Conservation (phyloP, 2,329 filamentous ascomycete species). For the Xylariaceae sp. region DNA sequence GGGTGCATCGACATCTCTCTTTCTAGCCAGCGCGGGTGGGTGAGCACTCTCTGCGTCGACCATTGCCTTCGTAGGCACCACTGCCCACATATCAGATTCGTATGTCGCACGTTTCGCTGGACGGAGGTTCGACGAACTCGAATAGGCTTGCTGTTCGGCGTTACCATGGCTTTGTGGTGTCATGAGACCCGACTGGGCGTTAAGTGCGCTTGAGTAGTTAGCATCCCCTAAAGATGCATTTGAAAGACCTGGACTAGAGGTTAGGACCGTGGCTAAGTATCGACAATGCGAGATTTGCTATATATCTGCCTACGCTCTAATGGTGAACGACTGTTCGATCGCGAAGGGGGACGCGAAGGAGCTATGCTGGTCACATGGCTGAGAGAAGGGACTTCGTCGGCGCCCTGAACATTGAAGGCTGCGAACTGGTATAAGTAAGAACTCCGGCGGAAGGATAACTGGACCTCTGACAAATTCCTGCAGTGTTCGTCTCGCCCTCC, state of each 20-base stretch:
- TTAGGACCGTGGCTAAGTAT: slow-evolving; percentile 23
- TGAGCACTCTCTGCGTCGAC: slow-evolving; percentile 33
- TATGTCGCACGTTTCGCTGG: slow-evolving; percentile 54
- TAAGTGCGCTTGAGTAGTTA: slow-evolving; percentile 52
- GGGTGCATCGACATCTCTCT: slow-evolving; percentile 40
- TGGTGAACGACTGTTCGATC: slow-evolving; percentile 53
- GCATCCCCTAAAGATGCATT: slow-evolving; percentile 45
- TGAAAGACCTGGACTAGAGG: slow-evolving; percentile 31
- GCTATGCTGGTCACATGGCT: slow-evolving; percentile 41
- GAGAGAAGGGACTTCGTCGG: slow-evolving; percentile 39
- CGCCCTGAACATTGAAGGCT: slow-evolving; percentile 54
- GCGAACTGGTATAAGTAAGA: slow-evolving; percentile 15
- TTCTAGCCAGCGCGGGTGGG: slow-evolving; percentile 40
- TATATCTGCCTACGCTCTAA: slow-evolving; percentile 46
- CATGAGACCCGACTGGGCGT: slow-evolving; percentile 44
- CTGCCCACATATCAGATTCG: slow-evolving; percentile 52
- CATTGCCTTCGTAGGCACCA: slow-evolving; percentile 42
- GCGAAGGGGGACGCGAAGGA: slow-evolving; percentile 58
- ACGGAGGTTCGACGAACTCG: slow-evolving; percentile 48
- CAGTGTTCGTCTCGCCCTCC: slow-evolving; percentile 42
- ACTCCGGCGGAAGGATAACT: neutral
- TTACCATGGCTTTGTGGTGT: slow-evolving; percentile 41
- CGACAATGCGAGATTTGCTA: slow-evolving; percentile 38
- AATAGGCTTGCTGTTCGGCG: too few species aligned
- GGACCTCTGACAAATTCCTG: slow-evolving; percentile 41